Conservation (phyloP, 495 filamentous ascomycete species). For the Penicillium canariense region DNA sequence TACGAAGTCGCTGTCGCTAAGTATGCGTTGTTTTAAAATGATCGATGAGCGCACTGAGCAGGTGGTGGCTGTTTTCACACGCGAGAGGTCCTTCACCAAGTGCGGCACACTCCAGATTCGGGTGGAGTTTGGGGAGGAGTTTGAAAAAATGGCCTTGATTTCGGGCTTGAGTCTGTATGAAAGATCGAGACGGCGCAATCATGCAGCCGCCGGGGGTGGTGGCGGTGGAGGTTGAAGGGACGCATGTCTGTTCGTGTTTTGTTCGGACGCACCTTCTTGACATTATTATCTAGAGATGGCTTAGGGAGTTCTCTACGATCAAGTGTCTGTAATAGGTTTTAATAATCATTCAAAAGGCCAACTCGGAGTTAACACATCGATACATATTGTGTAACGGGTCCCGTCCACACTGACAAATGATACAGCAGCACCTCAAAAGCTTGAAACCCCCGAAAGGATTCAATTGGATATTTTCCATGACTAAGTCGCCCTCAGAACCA, state of each 20-base stretch:
- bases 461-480: too few species aligned
- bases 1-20: constrained; percentile 5
- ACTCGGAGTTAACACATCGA: too few species aligned
- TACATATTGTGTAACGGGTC: too few species aligned
- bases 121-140: constrained; percentile 21
- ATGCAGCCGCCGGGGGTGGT: constrained; percentile 8
- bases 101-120: constrained; percentile 25
- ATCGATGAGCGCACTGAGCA: constrained; percentile 17
- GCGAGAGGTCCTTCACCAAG: constrained; percentile 7
- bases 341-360: too few species aligned
- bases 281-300: too few species aligned
- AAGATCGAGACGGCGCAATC: constrained; percentile 15
- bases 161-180: constrained; percentile 23
- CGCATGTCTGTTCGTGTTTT: background rate
- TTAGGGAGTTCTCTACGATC: too few species aligned
- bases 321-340: too few species aligned
- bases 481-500: too few species aligned
- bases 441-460: too few species aligned
- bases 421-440: too few species aligned
- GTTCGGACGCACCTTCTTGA: too few species aligned
- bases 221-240: constrained; percentile 11
- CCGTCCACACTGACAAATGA: too few species aligned
- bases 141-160: constrained; percentile 27
- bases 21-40: constrained; percentile 22
- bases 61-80: constrained; percentile 22